Conservation (phyloP, 2,329 filamentous ascomycete genomes). For the Ploettnerulaceae sp. region DNA sequence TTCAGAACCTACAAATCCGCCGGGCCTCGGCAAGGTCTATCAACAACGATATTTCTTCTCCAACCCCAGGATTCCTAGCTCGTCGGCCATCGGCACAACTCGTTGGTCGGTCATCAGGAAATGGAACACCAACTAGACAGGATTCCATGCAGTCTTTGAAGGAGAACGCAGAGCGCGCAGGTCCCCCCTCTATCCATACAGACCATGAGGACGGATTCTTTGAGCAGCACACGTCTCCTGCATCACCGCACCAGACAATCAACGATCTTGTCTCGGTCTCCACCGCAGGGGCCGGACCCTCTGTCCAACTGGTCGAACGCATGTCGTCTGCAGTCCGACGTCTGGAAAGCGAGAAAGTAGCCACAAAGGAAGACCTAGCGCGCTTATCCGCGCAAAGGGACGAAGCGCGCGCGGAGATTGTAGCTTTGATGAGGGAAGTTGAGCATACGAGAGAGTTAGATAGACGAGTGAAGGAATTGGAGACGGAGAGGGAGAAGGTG, state of each 20-base stretch:
- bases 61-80: conserved; percentile 19
- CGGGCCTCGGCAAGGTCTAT: conserved; percentile 29
- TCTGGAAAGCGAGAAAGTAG: conserved; percentile 86
- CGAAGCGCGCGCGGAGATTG: conserved; percentile 87
- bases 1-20: conserved; percentile 35
- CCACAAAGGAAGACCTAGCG: conserved; percentile 77
- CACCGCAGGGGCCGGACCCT: conserved; percentile 84
- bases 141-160: conserved; percentile 30
- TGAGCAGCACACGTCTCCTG: conserved; percentile 50
- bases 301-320: conserved; percentile 89
- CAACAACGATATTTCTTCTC: conserved; percentile 28
- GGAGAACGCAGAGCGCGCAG: conserved; percentile 16
- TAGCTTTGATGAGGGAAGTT: conserved; percentile 79
- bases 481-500: conserved; percentile 63
- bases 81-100: conserved; percentile 28
- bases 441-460: conserved; percentile 63
- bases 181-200: conserved; percentile 28
- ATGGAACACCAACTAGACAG: conserved; percentile 31
- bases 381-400: conserved; percentile 82
- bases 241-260: conserved; percentile 63
- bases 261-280: conserved; percentile 87
- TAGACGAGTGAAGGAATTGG: conserved; percentile 56
- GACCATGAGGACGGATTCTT: conserved; percentile 43
- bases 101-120: conserved; percentile 25
- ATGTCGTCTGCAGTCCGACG: conserved; percentile 92